Conservation (phyloP, 495 filamentous ascomycete species). For the Recurvomyces mirabilis region DNA sequence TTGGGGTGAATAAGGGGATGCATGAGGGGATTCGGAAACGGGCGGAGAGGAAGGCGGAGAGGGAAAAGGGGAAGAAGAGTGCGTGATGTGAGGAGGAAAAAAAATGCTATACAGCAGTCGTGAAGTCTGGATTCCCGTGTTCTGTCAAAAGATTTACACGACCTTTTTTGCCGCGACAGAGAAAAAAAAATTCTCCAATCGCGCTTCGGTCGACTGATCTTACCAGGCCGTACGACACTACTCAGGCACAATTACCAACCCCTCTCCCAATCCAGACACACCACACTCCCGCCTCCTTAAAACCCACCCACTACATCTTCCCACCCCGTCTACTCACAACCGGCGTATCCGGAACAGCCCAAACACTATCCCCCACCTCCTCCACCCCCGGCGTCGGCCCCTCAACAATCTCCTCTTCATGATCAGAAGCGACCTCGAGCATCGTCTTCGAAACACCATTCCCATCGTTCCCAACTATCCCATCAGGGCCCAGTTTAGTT, state of each 20-base stretch:
- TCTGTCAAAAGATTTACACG: too few relatives aligned
- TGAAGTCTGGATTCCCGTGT: too few relatives aligned
- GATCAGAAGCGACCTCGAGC: neutral
- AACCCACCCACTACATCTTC: neutral
- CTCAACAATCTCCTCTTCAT: neutral
- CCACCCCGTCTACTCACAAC: neutral
- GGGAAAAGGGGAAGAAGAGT: constrained; percentile 61
- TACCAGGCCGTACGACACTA: too few relatives aligned
- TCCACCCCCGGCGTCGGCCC: neutral
- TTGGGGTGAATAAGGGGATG: constrained; percentile 63
- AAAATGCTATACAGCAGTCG: too few relatives aligned
- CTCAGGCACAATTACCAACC: too few relatives aligned
- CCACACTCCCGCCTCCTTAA: too few relatives aligned
- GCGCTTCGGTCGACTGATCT: too few relatives aligned
- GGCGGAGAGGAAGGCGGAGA: constrained; percentile 78
- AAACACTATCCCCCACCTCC: neutral
- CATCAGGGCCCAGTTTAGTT: neutral
- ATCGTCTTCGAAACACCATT: neutral
- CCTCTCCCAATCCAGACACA: too few relatives aligned
- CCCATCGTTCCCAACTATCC: neutral
- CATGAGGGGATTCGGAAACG: constrained; percentile 78
- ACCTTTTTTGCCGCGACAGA: too few relatives aligned
- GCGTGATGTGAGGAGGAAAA: too few relatives aligned
- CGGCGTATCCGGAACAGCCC: neutral
- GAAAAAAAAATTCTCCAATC: too few relatives aligned